Base-by-base conservation (phyloP, 768 basidiomycete species). In the Suillus placidus region DNA sequence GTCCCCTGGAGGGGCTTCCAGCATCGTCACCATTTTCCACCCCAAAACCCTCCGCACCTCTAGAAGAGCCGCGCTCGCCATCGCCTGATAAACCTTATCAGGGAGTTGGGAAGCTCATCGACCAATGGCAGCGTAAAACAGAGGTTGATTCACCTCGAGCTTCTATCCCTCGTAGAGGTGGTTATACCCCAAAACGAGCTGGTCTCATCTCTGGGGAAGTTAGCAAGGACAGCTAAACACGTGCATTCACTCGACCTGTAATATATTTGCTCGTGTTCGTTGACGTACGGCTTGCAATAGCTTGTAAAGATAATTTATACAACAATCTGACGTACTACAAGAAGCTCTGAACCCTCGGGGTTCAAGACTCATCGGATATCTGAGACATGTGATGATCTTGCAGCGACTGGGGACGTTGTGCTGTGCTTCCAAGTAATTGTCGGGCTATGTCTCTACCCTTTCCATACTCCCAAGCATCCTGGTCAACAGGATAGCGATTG, bases 101-200 rank as follows among this genome's bases (percentile, higher is more conserved):
- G 72, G 93, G 93, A 43, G 93, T 95, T 52, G 89, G 92, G 35
- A 91, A 84, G 77, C 81, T 95, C 42, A 94, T 95, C 68, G 91
- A 93, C 73, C 87, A 94, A 73, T 95, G 93, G 93, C 92, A 95
- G 76, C 87, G 86, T 65, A 94, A 90, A 78, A 87, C 89, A 42
- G 88, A 84, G 20, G 78, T 79, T 23, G 87, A 86, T 43, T 72
- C 77, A 57, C 66, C 79, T 32, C 80, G 75, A 32, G 72, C 73
- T 32, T 74, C 74, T 26, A 68, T 67, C 35, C 72, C 72, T 43
- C 81, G 79, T 73, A 80, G 83, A 54, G 75, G 74, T 49, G 80
- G 77, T 38, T 67, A 78, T 60, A 71, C 73, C 35, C 65, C 75
- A 3, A 87, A 83, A 75, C 80, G 83, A 71, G 76, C 80, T 68